phyloP scores from a whole-genome alignment of 306 rosid genomes.

The Abrus pulchellus region DNA sequence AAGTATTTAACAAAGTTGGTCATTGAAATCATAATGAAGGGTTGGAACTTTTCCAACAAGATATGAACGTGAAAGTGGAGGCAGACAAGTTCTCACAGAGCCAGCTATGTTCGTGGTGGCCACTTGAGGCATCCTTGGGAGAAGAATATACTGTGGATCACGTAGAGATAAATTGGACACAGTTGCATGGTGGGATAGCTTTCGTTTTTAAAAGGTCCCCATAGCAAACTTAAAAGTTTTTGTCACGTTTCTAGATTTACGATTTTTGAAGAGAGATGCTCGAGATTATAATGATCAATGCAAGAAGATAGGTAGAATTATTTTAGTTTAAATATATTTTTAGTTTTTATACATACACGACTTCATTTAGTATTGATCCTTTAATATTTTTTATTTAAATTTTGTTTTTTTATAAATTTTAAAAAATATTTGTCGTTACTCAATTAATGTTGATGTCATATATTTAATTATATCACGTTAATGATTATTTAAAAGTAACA shows the following conservation, averaged over 20 bases:
- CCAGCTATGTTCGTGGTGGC: constrained; percentile 63
- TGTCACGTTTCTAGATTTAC: constrained; percentile 49
- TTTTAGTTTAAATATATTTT: too few species aligned
- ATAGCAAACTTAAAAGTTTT: constrained; percentile 61
- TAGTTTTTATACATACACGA: too few species aligned
- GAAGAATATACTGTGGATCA: constrained; percentile 60
- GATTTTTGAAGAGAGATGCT: not conserved
- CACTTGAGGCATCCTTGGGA: constrained; percentile 54
- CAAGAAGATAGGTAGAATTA: too few species aligned
- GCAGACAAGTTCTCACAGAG: constrained; percentile 59
- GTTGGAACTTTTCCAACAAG: constrained; percentile 54
- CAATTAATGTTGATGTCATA: too few species aligned
- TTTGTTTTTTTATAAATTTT: too few species aligned
- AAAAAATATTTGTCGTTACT: too few species aligned
- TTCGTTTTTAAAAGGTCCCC: constrained; percentile 59
- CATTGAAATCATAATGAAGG: constrained; percentile 52
- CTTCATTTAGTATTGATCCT: too few species aligned
- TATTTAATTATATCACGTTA: too few species aligned
- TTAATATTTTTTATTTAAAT: too few species aligned
- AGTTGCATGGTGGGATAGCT: constrained; percentile 65
- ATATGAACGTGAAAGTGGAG: constrained; percentile 49
- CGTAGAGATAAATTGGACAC: constrained; percentile 62
- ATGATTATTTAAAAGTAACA: too few species aligned
- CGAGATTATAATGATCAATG: not conserved
- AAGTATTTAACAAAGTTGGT: not conserved